Percentiles rank a stretch among this genome's conserved stretches.
These are phyloP conservation scores for Hypoxylon rubiginosum DNA, from an alignment of 2,329 filamentous ascomycete species.

Conservation along the genomic window DNA sequence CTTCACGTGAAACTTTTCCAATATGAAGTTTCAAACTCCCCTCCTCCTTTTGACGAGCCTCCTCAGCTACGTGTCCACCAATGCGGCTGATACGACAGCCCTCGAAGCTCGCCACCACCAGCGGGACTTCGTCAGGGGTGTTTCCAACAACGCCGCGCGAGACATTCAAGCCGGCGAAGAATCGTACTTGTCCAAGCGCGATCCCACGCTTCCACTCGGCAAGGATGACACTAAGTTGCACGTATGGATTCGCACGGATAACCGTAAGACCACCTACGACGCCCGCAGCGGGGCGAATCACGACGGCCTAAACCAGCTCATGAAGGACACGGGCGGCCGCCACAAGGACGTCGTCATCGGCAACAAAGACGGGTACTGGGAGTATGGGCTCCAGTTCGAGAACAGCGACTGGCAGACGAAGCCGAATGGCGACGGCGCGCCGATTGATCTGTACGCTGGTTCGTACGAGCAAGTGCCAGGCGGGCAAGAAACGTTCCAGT, in stretches of 20 bases:
- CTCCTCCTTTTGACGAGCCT: conserved; percentile 9
- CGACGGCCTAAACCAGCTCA: conserved; percentile 10
- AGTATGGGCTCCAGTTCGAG: conserved; percentile 2
- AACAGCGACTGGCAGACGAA: conserved; percentile 6
- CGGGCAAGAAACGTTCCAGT: conserved; percentile 1
- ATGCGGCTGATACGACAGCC: background rate
- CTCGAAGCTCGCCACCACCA: conserved; percentile 1
- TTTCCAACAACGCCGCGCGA: background rate
- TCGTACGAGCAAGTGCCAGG: background rate
- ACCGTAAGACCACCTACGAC: background rate
- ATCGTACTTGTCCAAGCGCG: conserved; percentile 4
- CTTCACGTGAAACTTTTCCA: conserved; percentile 4
- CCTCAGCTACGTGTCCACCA: conserved; percentile 6
- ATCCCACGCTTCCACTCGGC: background rate
- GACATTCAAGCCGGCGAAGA: background rate
- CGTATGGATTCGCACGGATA: conserved; percentile 11
- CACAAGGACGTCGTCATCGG: conserved; percentile 10
- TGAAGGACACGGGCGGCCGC: conserved; percentile 6
- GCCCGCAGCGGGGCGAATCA: background rate
- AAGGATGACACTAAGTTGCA: conserved; percentile 6
- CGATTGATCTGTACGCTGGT: background rate
- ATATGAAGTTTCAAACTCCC: conserved; percentile 10
- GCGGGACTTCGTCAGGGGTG: background rate
- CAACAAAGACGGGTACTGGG: background rate
- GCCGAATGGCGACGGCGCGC: conserved; percentile 5